Conservation (phyloP, 345 rosid species). For the Eucalyptus coolabah region DNA sequence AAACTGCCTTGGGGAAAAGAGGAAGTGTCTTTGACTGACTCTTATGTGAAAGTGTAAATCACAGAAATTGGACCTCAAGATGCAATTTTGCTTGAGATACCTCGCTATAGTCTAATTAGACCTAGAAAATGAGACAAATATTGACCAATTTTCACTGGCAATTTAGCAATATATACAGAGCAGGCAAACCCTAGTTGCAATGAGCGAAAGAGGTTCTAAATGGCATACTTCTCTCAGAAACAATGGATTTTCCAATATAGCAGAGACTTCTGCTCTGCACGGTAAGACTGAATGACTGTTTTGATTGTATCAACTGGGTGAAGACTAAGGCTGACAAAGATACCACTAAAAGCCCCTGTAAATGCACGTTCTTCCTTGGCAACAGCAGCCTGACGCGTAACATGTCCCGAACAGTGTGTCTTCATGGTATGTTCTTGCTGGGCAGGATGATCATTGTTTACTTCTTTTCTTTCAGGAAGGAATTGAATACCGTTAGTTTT, state of each 20-base stretch:
- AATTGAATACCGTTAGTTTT: background rate
- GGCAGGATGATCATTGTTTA: background rate
- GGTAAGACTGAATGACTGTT: slow-evolving; percentile 65
- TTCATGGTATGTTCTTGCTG: background rate
- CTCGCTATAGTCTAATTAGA: slow-evolving; percentile 65
- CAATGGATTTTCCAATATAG: slow-evolving; percentile 52
- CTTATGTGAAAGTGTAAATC: slow-evolving; percentile 72
- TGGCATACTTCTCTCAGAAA: slow-evolving; percentile 67
- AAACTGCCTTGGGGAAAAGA: slow-evolving; percentile 48
- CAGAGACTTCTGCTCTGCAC: slow-evolving; percentile 52
- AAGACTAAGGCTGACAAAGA: slow-evolving; percentile 75
- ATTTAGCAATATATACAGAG: background rate
- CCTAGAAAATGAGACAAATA: slow-evolving; percentile 18
- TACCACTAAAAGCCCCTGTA: slow-evolving; percentile 84
- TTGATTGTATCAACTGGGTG: slow-evolving; percentile 88
- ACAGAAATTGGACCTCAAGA: slow-evolving; percentile 93
- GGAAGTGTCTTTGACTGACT: slow-evolving; percentile 80
- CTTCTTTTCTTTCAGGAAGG: slow-evolving; percentile 5
- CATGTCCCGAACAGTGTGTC: slow-evolving; percentile 2
- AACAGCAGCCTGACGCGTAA: slow-evolving; percentile 15
- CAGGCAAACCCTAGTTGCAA: background rate
- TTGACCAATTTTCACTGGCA: background rate
- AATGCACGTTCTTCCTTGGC: slow-evolving; percentile 79
- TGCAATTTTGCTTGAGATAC: slow-evolving; percentile 71
- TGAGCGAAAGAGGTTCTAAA: background rate